These are phyloP conservation scores for Pisolithus albus DNA, from an alignment of 768 basidiomycete genomes.

Conservation along the genomic window DNA sequence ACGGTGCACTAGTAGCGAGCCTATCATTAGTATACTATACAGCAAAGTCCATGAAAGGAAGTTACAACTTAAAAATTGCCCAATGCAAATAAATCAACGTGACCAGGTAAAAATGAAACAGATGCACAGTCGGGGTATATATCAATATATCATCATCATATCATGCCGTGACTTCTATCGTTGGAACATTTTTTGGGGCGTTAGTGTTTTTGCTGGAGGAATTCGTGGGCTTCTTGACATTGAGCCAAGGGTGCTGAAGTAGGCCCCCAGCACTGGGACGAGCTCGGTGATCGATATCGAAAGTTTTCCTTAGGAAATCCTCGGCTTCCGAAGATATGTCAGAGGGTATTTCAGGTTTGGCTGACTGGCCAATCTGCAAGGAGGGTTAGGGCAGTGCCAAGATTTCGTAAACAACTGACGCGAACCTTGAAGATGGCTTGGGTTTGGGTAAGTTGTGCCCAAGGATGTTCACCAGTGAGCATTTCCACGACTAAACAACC, in stretches of 20 bases:
- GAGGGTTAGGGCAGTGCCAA: neutral
- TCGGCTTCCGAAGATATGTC: constrained; percentile 89
- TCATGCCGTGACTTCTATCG: constrained; percentile 25
- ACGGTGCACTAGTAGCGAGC: neutral
- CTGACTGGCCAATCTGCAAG: constrained; percentile 81
- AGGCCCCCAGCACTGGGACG: constrained; percentile 76
- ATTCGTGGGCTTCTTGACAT: constrained; percentile 27
- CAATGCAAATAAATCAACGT: constrained; percentile 2
- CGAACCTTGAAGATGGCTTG: constrained; percentile 95
- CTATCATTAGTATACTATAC: neutral
- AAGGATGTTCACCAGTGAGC: constrained; percentile 93
- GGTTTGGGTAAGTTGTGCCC: constrained; percentile 96
- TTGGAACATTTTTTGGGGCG: constrained; percentile 15
- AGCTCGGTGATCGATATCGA: constrained; percentile 75
- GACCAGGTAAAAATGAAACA: neutral
- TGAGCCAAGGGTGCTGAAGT: constrained; percentile 69
- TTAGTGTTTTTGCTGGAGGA: constrained; percentile 18
- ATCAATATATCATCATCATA: neutral
- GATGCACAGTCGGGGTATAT: neutral
- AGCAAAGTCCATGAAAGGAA: neutral
- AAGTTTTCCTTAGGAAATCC: constrained; percentile 79
- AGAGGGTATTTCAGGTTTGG: constrained; percentile 79
- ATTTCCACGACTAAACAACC: constrained; percentile 95
- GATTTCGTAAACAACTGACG: neutral
- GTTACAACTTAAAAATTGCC: neutral